Base-by-base conservation (phyloP, 1,284 basidiomycete genomes). In the Paramarasmius palmivorus region DNA sequence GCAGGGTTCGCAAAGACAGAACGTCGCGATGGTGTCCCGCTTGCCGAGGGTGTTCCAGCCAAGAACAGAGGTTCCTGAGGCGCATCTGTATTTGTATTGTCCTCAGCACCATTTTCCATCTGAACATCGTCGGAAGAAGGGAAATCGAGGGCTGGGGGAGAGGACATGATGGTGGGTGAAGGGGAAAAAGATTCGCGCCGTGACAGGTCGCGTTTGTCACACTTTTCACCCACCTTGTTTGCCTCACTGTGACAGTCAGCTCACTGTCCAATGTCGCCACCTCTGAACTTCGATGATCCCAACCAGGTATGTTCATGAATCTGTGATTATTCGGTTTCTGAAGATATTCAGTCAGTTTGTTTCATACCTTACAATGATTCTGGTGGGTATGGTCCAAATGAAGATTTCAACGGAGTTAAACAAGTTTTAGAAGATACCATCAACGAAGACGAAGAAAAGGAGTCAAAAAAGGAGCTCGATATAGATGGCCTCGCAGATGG, bases 111-210 rank as follows among this genome's bases (percentile, higher is more conserved):
- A 47, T 73, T 75, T 17, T 75, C 73, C 82, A 88, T 86, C 10
- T 83, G 74, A 39, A 79, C 73, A 64, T 86, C 84, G 49, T 81
- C 81, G 5, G 86, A 88, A 2, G 81, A 77, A 4, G 86, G 85
- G 60, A 86, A 86, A 59, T 87, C 82, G 49, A 87, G 68, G 10
- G 74, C 71, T n/a, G 83, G 83, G 22, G 86, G 85, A 39, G 85
- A 88, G 9, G 86, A 86, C 86, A 89, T 88, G 53, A 40, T 61
- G 46, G 15, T 15, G 23, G 37, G 40, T 34, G 26, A 29, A 35
- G 50, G 26, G 22, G 39, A 59, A 53, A 57, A 41, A 47, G 49
- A 58, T 63, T n/a, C 72, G 73, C 72, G 78, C 69, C 77, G 75
- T 75, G 79, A 71, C 76, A 75, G 76, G 78, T 70, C 34, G 45